phyloP scores from a whole-genome alignment of 495 filamentous ascomycete genomes.

The Neurospora terricola region DNA sequence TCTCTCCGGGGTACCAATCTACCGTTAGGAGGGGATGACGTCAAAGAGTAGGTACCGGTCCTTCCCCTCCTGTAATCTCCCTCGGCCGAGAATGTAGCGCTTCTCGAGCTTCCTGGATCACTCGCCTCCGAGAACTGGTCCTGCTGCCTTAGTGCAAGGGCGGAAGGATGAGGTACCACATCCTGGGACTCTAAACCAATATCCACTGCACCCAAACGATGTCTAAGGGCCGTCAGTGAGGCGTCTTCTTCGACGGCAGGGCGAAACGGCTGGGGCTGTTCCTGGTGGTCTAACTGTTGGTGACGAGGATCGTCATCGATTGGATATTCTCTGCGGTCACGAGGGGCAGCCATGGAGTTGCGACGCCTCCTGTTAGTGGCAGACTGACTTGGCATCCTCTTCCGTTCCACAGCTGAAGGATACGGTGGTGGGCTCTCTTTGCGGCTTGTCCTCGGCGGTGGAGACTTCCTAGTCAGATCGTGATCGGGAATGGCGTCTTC shows the following conservation, averaged over 20 bases:
- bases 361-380: slow-evolving; percentile 9
- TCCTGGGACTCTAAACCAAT: not conserved
- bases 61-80: slow-evolving; percentile 12
- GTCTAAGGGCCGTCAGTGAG: not conserved
- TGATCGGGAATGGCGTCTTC: slow-evolving; percentile 7
- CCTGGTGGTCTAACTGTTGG: not conserved
- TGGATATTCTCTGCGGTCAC: slow-evolving; percentile 16
- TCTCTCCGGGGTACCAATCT: slow-evolving; percentile 12
- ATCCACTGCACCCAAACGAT: not conserved
- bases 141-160: slow-evolving; percentile 1
- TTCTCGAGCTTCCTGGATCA: slow-evolving; percentile 20
- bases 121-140: slow-evolving; percentile 7
- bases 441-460: slow-evolving; percentile 11
- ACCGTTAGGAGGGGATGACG: slow-evolving; percentile 19
- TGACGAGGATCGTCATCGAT: slow-evolving; percentile 7
- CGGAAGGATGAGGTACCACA: not conserved
- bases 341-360: slow-evolving; percentile 4
- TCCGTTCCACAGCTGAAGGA: slow-evolving; percentile 7
- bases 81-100: slow-evolving; percentile 26
- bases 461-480: not conserved
- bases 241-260: not conserved
- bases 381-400: slow-evolving; percentile 11
- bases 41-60: slow-evolving; percentile 18
- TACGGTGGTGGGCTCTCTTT: slow-evolving; percentile 19
- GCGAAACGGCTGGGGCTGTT: not conserved